phyloP scores from a whole-genome alignment of 108 stramenopile species.

The Skeletonema marinoi region DNA sequence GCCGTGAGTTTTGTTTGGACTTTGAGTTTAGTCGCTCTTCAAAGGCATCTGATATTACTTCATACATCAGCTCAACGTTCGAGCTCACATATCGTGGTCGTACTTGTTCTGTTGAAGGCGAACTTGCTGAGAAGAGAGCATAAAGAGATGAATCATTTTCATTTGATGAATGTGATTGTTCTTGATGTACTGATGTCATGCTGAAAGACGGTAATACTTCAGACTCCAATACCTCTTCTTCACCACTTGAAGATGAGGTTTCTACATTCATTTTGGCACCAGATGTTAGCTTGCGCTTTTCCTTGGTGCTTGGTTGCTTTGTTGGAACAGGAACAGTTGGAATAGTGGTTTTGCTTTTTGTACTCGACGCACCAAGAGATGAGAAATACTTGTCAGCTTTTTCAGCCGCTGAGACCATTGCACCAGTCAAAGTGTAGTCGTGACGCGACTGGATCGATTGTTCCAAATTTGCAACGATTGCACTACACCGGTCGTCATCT shows the following conservation, averaged over 20 bases:
- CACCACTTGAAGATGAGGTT: constrained; percentile 26
- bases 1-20: constrained; percentile 81
- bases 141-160: background rate
- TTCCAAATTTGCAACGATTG: constrained; percentile 69
- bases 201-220: background rate
- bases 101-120: constrained; percentile 41
- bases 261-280: background rate
- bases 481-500: constrained; percentile 53
- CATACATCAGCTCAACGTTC: constrained; percentile 51
- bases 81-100: constrained; percentile 64
- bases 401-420: constrained; percentile 6
- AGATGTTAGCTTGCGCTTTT: constrained; percentile 7
- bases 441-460: constrained; percentile 12
- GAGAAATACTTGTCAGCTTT: constrained; percentile 42
- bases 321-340: background rate
- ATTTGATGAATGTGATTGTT: background rate
- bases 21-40: constrained; percentile 63
- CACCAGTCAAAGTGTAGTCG: background rate
- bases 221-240: constrained; percentile 26
- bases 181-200: background rate
- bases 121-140: constrained; percentile 27
- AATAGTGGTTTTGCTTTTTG: background rate
- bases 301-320: constrained; percentile 9
- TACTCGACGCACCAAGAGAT: constrained; percentile 20
- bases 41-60: constrained; percentile 50